phyloP scores from a whole-genome alignment of 352 stramenopile genomes.

The Pythium inflatum region DNA sequence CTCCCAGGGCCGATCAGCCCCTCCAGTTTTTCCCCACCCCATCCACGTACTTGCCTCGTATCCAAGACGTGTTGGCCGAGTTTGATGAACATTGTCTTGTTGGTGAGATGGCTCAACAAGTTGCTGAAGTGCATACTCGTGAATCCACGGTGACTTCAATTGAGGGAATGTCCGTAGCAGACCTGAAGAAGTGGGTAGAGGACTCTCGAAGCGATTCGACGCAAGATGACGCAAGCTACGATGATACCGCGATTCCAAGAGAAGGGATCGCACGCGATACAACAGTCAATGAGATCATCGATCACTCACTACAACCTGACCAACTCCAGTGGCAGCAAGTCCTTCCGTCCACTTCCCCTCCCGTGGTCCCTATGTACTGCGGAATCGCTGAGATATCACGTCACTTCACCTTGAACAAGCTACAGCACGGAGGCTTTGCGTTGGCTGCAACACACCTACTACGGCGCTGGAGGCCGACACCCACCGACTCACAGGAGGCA shows the following conservation, averaged over 20 bases:
- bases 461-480: too few relatives aligned
- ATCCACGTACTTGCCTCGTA: not conserved
- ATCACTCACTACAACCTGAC: not conserved
- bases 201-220: too few relatives aligned
- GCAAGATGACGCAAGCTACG: too few relatives aligned
- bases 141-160: too few relatives aligned
- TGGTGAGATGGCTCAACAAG: not conserved
- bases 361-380: too few relatives aligned
- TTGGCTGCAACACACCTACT: constrained; percentile 6
- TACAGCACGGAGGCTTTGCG: constrained; percentile 16
- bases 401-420: constrained; percentile 14
- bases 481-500: too few relatives aligned
- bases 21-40: not conserved
- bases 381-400: not conserved
- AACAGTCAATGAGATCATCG: not conserved
- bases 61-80: not conserved
- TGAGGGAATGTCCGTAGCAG: too few relatives aligned
- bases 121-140: constrained; percentile 7
- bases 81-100: constrained; percentile 1
- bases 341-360: too few relatives aligned
- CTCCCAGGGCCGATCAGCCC: not conserved
- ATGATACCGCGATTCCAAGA: too few relatives aligned
- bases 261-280: too few relatives aligned
- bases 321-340: not conserved
- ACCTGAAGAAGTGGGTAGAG: constrained; percentile 4